Base-by-base conservation (phyloP, 805 yeast species). In the Scheffersomyces amazonensis region DNA sequence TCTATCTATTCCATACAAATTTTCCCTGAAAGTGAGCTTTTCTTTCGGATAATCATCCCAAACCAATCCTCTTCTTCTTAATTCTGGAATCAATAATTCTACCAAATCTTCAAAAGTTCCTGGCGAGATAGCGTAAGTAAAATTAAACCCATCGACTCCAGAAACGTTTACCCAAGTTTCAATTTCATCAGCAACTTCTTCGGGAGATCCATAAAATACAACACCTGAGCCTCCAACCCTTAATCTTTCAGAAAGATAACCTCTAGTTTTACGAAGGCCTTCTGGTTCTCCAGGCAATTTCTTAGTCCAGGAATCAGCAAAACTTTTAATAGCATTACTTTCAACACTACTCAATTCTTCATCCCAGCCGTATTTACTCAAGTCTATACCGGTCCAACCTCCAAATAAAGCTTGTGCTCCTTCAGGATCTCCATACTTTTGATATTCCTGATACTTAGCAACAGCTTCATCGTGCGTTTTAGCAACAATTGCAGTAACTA, bases 141-240 rank as follows among this genome's bases (percentile, higher is more conserved):
- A 49, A 40, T 70, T 70, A 48, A 69, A 67, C 1, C 75, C 75
- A 45, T 70, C 76, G 15, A 70, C 57, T 17, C 64, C 73, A 18
- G 66, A 54, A 15, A 57, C 52, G 12, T 62, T 60, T 3, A 62
- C 65, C 64, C 70, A 70, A 31, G 50, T 42, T 38, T 66, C 65
- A 28, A 70, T 52, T 43, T 59, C 56, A 36, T 69, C 69, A 5
- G 71, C 73, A 20, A 70, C 67, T 28, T 61, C 60, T 12, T 46
- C 44, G 5, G 69, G 56, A 9, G 60, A 54, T 1, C 76, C 75
- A 22, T 55, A 48, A 20, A 64, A 41, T 8, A 52, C 45, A n/a
- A 54, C 50, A n/a, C 70, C 70, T 7, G 59, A 40, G 6, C 62
- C 63, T 12, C 59, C 59, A 36, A 52, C 36, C 21, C 49, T 41